A percentile compares a stretch with the other conserved stretches of the same genome.
These are phyloP conservation scores for Usnea hakonensis DNA, from an alignment of 495 filamentous ascomycete genomes.

Conservation along the genomic window DNA sequence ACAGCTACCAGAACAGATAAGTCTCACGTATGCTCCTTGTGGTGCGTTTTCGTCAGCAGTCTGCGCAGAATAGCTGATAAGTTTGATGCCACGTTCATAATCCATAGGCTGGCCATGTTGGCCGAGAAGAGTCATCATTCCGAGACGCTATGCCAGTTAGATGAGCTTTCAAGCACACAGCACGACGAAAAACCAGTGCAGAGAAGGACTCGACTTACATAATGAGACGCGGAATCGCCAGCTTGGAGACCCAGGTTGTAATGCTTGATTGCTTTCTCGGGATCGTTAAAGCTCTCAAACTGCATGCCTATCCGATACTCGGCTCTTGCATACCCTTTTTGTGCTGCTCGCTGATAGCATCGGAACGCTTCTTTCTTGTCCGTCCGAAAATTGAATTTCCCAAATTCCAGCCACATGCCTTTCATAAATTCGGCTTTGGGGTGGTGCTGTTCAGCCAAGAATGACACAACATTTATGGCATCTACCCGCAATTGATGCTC, in stretches of 20 bases:
- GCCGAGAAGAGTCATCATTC: constrained; percentile 94
- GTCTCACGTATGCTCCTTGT: constrained; percentile 79
- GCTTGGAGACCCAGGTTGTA: constrained; percentile 71
- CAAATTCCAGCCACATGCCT: constrained; percentile 97
- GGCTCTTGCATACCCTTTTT: constrained; percentile 84
- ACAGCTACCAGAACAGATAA: background rate
- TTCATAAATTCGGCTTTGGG: constrained; percentile 92
- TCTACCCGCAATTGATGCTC: constrained; percentile 83
- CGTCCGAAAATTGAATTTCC: constrained; percentile 79
- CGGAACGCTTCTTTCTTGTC: constrained; percentile 93
- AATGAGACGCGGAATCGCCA: constrained; percentile 87
- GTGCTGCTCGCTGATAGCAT: constrained; percentile 75
- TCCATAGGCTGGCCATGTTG: constrained; percentile 86
- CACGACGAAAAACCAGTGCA: background rate
- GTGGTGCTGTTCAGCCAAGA: constrained; percentile 84
- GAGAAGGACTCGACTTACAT: constrained; percentile 39
- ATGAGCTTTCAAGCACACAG: background rate
- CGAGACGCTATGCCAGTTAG: constrained; percentile 52
- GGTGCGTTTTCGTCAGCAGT: constrained; percentile 95
- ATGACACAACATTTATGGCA: constrained; percentile 83
- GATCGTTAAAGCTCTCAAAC: constrained; percentile 87
- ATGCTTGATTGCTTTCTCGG: constrained; percentile 80
- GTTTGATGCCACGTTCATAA: constrained; percentile 64
- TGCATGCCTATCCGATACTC: constrained; percentile 99
- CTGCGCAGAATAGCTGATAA: constrained; percentile 74